Conservation (phyloP, 257 asterid genomes). For the Salvia miltiorrhiza region DNA sequence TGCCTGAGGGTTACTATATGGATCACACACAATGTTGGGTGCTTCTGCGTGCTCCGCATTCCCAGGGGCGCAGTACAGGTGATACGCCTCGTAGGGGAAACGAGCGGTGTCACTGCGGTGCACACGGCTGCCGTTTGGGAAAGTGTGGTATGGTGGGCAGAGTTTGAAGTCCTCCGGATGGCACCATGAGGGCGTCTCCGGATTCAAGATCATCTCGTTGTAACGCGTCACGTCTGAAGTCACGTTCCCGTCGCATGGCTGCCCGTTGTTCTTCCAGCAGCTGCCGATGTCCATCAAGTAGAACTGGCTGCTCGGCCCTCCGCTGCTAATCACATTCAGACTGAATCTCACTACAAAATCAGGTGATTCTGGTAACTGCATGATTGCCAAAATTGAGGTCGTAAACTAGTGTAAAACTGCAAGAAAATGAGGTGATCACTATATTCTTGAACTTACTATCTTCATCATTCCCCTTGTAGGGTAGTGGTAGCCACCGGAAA, state of each 20-base stretch:
- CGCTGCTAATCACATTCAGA: conserved; percentile 59
- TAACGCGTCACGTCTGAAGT: conserved; percentile 80
- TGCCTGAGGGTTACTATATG: conserved; percentile 80
- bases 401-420: neutral
- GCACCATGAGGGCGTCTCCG: conserved; percentile 68
- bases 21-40: conserved; percentile 60
- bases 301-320: conserved; percentile 72
- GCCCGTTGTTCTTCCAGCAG: conserved; percentile 91
- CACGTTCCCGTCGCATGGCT: conserved; percentile 67
- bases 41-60: conserved; percentile 41
- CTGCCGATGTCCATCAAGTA: conserved; percentile 88
- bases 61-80: conserved; percentile 69
- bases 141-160: conserved; percentile 78
- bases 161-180: conserved; percentile 26
- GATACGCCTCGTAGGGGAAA: conserved; percentile 75
- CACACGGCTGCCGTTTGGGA: conserved; percentile 57
- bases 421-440: neutral
- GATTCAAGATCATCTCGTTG: conserved; percentile 78
- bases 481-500: conserved; percentile 87
- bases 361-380: conserved; percentile 83
- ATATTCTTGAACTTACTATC: conserved; percentile 41
- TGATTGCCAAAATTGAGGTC: no score
- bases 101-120: conserved; percentile 41
- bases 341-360: conserved; percentile 69
- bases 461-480: conserved; percentile 79